Evolutionary conservation across 148 eudicot species (phyloP).

Genomic region (Rhododendron vialii): DNA sequence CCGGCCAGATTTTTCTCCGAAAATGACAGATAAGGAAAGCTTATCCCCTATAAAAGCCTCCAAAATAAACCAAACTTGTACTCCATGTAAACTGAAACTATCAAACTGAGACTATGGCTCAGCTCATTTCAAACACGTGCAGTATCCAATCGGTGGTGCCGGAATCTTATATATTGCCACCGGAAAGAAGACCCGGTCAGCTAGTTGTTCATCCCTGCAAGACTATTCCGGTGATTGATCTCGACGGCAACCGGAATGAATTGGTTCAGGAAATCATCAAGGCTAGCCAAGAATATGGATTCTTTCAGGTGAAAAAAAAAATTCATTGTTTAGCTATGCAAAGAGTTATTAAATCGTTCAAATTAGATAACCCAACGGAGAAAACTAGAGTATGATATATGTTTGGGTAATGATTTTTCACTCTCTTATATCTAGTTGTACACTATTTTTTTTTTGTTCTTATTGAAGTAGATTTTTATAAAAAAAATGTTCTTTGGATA

Average conservation of each 20-base stretch:
- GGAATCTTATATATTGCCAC: neutral
- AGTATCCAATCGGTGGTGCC: neutral
- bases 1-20: neutral
- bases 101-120: neutral
- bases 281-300: constrained; percentile 20
- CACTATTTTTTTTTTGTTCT: neutral
- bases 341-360: neutral
- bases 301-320: constrained; percentile 4
- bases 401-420: neutral
- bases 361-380: too few species aligned
- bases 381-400: too few species aligned
- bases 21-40: neutral
- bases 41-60: neutral
- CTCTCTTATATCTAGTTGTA: neutral
- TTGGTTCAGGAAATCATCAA: constrained; percentile 6
- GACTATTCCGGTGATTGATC: constrained; percentile 12
- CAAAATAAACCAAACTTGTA: neutral
- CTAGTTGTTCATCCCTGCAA: neutral
- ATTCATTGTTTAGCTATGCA: neutral
- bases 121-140: neutral
- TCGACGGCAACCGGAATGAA: neutral
- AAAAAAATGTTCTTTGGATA: neutral
- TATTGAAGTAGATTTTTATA: neutral
- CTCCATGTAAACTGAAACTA: neutral
- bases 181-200: constrained; percentile 3